These are phyloP conservation scores for Chrysosporium queenslandicum DNA, from an alignment of 2,329 filamentous ascomycete species.

Conservation along the genomic window DNA sequence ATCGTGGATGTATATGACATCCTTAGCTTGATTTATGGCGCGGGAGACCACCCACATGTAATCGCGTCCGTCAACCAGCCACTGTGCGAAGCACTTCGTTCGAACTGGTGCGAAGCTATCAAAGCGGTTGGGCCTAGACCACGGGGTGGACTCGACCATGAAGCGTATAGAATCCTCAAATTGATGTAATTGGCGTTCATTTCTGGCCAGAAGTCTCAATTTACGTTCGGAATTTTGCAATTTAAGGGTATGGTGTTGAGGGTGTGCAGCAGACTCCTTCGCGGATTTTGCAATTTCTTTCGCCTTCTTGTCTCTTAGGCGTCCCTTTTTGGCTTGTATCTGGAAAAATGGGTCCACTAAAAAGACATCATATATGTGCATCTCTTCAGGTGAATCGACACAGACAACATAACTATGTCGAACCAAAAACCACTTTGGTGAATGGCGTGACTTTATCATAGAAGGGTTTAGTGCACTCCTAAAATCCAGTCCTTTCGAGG, in stretches of 20 bases:
- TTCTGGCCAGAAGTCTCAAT: conserved; percentile 80
- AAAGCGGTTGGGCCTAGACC: conserved; percentile 76
- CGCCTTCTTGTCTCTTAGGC: conserved; percentile 42
- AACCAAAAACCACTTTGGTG: conserved; percentile 96
- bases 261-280: conserved; percentile 50
- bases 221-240: conserved; percentile 88
- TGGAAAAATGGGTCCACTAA: conserved; percentile 84
- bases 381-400: conserved; percentile 95
- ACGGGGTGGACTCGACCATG: conserved; percentile 74
- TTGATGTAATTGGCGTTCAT: conserved; percentile 78
- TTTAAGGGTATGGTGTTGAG: conserved; percentile 73
- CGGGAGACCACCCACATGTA: conserved; percentile 93
- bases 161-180: conserved; percentile 87
- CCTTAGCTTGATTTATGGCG: conserved; percentile 79
- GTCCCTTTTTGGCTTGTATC: conserved; percentile 60
- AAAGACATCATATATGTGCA: conserved; percentile 98
- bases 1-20: conserved; percentile 90
- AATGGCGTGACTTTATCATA: conserved; percentile 71
- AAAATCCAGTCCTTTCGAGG: conserved; percentile 78
- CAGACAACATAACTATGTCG: conserved; percentile 95
- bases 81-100: conserved; percentile 80
- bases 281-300: conserved; percentile 56
- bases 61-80: conserved; percentile 92
- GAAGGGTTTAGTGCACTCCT: conserved; percentile 67
- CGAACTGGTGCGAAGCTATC: conserved; percentile 83